Evolutionary conservation across 495 filamentous ascomycete genomes (phyloP), one percentile per base, ranked within the genome.

Genomic region (Margaritispora aquatica): DNA sequence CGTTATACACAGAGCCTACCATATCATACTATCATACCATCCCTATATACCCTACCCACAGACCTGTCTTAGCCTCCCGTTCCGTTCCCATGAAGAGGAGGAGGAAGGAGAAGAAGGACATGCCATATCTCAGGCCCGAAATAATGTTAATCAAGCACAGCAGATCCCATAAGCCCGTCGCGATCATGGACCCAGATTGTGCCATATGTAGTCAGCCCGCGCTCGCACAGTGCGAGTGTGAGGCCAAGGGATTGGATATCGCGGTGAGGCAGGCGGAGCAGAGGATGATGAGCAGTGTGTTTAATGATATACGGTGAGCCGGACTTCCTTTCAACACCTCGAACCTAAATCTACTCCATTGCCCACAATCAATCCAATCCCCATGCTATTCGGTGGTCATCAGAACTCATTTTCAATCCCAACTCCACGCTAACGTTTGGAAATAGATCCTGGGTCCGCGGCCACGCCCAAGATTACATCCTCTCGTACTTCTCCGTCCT

Each of bases 401-500:
- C 29, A 34, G 5, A 34, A 5, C 29, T 5, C 13, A 34, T 34
- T 34, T 5, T 13, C 29, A 5, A 34, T 34, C 5, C 29, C 5
- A 34, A 34, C 5, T 34, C 29, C 13, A 50, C 9, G 17, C 23
- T 3, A 50, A 24, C 11, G 20, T 24, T 8, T 8, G 4, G 23
- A 50, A 23, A 34, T 34, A 34, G 5, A 19, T 50, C 63, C 55
- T 90, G 86, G 86, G 87, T 88, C 54, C 81, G 85, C 54, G 74
- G 78, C 62, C 86, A 87, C 61, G 83, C 85, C 54, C 84, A 86
- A 61, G 80, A 86, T 62, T 82, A 85, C 64, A 85, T 90, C 68
- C 80, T 88, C 61, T 77, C 82, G 62, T 83, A 85, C 69, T 90
- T 87, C 75, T 73, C 77, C 47, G 74, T 80, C 17, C 77, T 84